Evolutionary conservation across 805 yeast genomes (phyloP).

Genomic region (Deakozyma indianensis): DNA sequence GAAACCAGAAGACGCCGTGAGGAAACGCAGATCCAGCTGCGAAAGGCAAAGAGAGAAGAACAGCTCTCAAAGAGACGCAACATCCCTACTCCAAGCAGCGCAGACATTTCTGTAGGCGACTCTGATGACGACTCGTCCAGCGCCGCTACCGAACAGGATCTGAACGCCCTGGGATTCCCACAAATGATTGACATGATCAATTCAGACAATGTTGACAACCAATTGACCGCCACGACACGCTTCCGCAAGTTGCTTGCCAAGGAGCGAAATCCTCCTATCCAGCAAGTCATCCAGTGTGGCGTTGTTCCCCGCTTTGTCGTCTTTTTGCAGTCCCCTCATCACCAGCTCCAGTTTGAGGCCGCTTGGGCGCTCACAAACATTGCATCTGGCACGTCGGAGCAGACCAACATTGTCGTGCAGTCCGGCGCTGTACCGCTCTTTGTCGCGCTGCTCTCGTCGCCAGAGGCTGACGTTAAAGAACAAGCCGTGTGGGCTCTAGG

Average conservation of each 20-base stretch:
- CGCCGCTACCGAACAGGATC: conserved; percentile 13
- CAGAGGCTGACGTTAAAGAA: conserved; percentile 83
- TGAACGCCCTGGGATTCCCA: conserved; percentile 49
- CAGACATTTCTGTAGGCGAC: conserved; percentile 28
- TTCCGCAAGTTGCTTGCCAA: conserved; percentile 88
- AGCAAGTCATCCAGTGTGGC: conserved; percentile 81
- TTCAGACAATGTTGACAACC: conserved; percentile 62
- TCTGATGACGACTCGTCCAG: conserved; percentile 35
- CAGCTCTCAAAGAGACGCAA: conserved; percentile 88
- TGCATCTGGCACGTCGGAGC: conserved; percentile 85
- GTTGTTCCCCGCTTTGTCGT: conserved; percentile 84
- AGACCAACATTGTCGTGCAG: conserved; percentile 81
- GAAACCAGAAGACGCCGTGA: conserved; percentile 97
- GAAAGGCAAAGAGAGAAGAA: conserved; percentile 95
- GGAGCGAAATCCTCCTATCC: conserved; percentile 94
- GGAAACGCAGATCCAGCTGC: conserved; percentile 88
- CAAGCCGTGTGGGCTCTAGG: conserved; percentile 99
- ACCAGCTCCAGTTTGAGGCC: conserved; percentile 87
- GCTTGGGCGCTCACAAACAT: conserved; percentile 99
- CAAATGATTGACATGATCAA: conserved; percentile 69
- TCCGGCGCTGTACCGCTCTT: conserved; percentile 89
- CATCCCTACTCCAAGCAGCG: conserved; percentile 23
- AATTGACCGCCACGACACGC: conserved; percentile 77
- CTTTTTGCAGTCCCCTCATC: conserved; percentile 64
- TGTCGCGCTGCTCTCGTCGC: conserved; percentile 66